These are phyloP conservation scores for Staphylotrichum longicolle DNA, from an alignment of 495 filamentous ascomycete genomes.

Conservation along the genomic window DNA sequence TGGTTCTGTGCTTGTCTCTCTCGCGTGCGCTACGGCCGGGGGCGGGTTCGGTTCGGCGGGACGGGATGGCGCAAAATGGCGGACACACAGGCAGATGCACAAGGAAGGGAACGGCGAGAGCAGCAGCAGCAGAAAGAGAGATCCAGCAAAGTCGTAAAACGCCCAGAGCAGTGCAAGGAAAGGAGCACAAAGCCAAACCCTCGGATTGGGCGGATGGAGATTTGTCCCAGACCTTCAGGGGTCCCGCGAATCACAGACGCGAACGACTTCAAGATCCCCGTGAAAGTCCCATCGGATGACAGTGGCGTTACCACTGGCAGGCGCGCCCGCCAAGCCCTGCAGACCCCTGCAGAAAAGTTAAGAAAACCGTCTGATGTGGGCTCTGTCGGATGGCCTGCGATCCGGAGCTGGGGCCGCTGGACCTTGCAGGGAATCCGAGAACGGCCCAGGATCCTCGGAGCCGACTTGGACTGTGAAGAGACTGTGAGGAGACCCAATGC, in stretches of 20 bases:
- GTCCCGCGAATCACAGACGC: constrained; percentile 22
- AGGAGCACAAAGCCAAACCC: background rate
- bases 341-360: background rate
- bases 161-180: background rate
- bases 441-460: too few species aligned
- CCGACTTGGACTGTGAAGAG: too few species aligned
- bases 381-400: too few species aligned
- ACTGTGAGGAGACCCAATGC: too few species aligned
- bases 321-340: constrained; percentile 5
- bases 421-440: background rate
- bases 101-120: background rate
- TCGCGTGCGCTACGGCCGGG: background rate
- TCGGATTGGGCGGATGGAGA: constrained; percentile 17
- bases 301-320: constrained; percentile 26
- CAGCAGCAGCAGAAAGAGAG: background rate
- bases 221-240: constrained; percentile 15
- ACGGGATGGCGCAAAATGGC: background rate
- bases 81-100: background rate
- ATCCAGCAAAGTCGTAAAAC: too few species aligned
- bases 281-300: constrained; percentile 22
- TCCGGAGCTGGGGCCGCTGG: background rate
- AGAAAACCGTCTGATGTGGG: constrained; percentile 13
- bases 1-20: background rate
- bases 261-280: constrained; percentile 2
- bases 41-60: background rate